Evolutionary conservation across 2,329 filamentous ascomycete genomes (phyloP), one percentile per base, ranked within the genome.

Genomic region (Fusarium algeriense): DNA sequence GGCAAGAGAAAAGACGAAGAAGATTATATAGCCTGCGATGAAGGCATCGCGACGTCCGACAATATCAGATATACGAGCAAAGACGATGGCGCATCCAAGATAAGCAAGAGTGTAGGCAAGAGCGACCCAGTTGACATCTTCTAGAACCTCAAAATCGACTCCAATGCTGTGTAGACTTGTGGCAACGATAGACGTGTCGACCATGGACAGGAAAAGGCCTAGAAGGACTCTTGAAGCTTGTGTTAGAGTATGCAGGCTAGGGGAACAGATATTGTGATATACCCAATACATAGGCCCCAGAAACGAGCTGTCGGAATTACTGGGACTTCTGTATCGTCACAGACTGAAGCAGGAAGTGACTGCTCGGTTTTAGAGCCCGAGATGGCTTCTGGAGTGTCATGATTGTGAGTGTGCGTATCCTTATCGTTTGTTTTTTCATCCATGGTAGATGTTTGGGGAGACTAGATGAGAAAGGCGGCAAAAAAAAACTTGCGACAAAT

Each of bases 121-220:
- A 1, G 86, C 86, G 1, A 89, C 83, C 86, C 86, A 88, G 72
- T 87, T 88, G 57, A 87, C 81, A 6, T 73, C 74, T 14, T 81
- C 77, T 5, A 86, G 70, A 17, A 82, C 80, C 14, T 82, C 60
- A 49, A 90, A 87, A 7, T 90, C 86, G 19, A 74, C 75, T 3
- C 85, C 85, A 49, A 90, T 90, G n/a, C 81, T 81, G 71, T 86
- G 86, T 13, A 90, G 77, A 46, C 86, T 86, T 15, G 88, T 90
- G 2, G 88, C 87, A 2, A 90, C 85, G 40, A 90, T 89, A 6
- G 88, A 88, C 3, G 85, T 85, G 75, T 90, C 88, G n/a, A 89
- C 76, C 72, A 89, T 84, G 32, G 88, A 86, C 50, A 90, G 82
- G 57, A 89, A 87, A 2, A 90, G 81, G 6, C 87, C 88, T 9